A percentile compares a stretch with the other conserved stretches of the same genome.
Evolutionary conservation across 306 rosid genomes (phyloP).

Genomic region (Prunus armeniaca): DNA sequence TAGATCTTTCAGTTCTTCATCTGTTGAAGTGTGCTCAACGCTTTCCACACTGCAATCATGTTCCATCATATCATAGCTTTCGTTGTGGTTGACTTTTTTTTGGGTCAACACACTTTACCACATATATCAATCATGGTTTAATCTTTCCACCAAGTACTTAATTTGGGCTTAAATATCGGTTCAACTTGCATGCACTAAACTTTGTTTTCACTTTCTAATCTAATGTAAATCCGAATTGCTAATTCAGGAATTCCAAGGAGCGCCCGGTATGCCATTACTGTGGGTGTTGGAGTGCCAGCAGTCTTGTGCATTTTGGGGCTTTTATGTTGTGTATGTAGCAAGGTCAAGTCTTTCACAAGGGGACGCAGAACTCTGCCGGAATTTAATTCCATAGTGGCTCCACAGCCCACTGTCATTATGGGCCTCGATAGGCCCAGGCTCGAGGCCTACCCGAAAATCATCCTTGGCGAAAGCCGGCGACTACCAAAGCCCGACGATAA

Average conservation of each 20-base stretch:
- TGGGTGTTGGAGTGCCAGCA: constrained; percentile 46
- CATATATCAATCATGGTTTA: too few species aligned
- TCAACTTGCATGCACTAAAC: too few species aligned
- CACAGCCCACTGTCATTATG: constrained; percentile 14
- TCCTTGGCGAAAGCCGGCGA: constrained; percentile 42
- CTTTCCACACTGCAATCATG: constrained; percentile 6
- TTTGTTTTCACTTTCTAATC: not conserved
- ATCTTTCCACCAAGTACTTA: too few species aligned
- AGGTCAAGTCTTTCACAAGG: constrained; percentile 20
- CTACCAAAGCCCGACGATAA: constrained; percentile 44
- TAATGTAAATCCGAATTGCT: not conserved
- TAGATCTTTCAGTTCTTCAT: not conserved
- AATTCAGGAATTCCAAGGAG: constrained; percentile 48
- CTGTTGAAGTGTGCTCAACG: constrained; percentile 3
- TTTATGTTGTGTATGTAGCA: constrained; percentile 29
- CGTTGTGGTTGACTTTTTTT: not conserved
- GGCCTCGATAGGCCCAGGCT: constrained; percentile 61
- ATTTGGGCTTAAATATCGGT: too few species aligned
- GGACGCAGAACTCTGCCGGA: constrained; percentile 26
- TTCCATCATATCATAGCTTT: not conserved
- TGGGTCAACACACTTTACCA: too few species aligned
- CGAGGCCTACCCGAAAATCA: constrained; percentile 56
- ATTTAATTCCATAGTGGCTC: constrained; percentile 33
- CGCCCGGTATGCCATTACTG: constrained; percentile 43
- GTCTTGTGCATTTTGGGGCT: constrained; percentile 42